Conservation (phyloP, 352 stramenopile genomes). For the Phytophthora lateralis region DNA sequence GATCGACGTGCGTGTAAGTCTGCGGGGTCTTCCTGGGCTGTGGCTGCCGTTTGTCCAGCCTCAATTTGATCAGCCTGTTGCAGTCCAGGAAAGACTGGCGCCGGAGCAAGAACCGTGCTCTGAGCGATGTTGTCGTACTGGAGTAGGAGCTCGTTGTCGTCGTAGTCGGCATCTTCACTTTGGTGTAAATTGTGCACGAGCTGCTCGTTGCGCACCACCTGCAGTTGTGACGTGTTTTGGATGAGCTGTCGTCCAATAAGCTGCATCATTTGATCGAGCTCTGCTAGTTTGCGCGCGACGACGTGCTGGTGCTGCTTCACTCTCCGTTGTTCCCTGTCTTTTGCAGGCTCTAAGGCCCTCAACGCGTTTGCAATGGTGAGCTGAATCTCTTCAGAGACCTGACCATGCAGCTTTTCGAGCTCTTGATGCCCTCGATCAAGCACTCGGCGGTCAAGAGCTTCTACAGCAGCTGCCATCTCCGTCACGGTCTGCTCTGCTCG, state of each 20-base stretch:
- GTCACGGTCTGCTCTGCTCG: constrained; percentile 11
- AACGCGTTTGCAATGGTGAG: constrained; percentile 22
- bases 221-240: constrained; percentile 66
- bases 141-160: constrained; percentile 26
- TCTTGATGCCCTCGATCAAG: constrained; percentile 27
- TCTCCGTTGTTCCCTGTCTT: constrained; percentile 26
- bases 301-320: constrained; percentile 33
- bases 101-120: not conserved
- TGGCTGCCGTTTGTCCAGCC: not conserved
- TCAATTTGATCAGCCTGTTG: not conserved
- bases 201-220: constrained; percentile 57
- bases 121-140: constrained; percentile 10
- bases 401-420: constrained; percentile 16
- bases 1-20: constrained; percentile 23
- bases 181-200: constrained; percentile 21
- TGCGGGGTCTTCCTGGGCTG: constrained; percentile 1
- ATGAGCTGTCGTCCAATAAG: constrained; percentile 70
- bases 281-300: constrained; percentile 46
- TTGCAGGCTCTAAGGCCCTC: constrained; percentile 21
- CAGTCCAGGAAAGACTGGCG: not conserved
- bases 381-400: constrained; percentile 25
- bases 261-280: constrained; percentile 69
- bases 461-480: constrained; percentile 18
- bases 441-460: constrained; percentile 19
- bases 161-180: constrained; percentile 10